Percentiles rank a stretch among this genome's conserved stretches.
Evolutionary conservation across 2,329 filamentous ascomycete species (phyloP).

Genomic region (Kalaharituber pfeilii): DNA sequence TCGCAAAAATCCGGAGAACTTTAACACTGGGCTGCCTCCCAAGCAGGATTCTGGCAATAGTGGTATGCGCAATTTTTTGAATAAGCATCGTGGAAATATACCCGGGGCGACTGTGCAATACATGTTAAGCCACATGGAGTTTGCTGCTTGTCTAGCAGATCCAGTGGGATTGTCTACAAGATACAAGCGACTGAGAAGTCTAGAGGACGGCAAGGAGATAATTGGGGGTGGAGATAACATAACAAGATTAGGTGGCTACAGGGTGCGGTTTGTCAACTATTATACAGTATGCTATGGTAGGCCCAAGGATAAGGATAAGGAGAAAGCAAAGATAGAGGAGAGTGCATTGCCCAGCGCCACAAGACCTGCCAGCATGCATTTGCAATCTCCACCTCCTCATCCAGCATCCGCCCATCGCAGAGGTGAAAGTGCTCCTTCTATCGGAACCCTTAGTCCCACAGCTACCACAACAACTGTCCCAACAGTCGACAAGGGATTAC

Average conservation of each 20-base stretch:
- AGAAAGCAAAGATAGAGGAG: neutral
- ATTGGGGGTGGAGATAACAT: constrained; percentile 11
- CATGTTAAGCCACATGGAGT: constrained; percentile 65
- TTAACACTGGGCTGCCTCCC: constrained; percentile 8
- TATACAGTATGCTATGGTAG: constrained; percentile 71
- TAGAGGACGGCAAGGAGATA: constrained; percentile 40
- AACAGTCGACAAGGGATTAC: neutral
- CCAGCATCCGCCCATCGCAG: neutral
- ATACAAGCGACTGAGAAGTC: constrained; percentile 49
- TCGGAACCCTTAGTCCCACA: neutral
- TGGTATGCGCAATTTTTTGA: constrained; percentile 54
- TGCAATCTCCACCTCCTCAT: neutral
- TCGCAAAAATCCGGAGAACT: constrained; percentile 10
- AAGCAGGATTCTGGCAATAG: constrained; percentile 8
- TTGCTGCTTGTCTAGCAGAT: constrained; percentile 64
- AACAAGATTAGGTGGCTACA: constrained; percentile 24
- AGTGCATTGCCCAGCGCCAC: neutral
- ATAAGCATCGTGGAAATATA: constrained; percentile 61
- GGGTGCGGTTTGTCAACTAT: constrained; percentile 73
- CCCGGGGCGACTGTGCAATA: constrained; percentile 53
- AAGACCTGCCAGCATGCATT: neutral
- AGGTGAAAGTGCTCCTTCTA: neutral
- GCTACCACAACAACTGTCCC: neutral
- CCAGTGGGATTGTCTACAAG: constrained; percentile 50
- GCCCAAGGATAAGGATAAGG: constrained; percentile 32